Conservation (phyloP, 768 basidiomycete genomes). For the Suillus sp. region DNA sequence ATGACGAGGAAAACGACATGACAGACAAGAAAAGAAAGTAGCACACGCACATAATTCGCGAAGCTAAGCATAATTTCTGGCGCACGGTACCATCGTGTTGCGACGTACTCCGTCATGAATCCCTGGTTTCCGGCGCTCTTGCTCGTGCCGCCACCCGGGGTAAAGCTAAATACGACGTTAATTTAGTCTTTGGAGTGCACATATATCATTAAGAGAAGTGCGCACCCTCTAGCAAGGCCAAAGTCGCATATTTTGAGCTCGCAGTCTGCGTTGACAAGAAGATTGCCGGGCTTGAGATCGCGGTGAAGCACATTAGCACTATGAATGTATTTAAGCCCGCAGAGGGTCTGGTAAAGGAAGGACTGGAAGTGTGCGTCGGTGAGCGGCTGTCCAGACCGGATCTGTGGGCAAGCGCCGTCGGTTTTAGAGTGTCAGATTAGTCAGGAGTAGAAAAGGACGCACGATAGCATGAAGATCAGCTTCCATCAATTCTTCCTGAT, state of each 20-base stretch:
- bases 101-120: constrained; percentile 99
- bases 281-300: constrained; percentile 92
- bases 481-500: constrained; percentile 98
- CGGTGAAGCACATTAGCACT: constrained; percentile 97
- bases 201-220: not conserved
- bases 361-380: constrained; percentile 93
- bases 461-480: constrained; percentile 99
- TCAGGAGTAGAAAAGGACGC: constrained; percentile 26
- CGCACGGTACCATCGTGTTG: constrained; percentile 98
- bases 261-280: constrained; percentile 97
- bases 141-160: constrained; percentile 76
- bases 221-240: constrained; percentile 81
- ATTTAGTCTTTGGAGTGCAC: not conserved
- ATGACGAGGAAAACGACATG: not conserved
- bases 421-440: not conserved
- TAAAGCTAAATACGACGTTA: constrained; percentile 45
- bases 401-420: constrained; percentile 42
- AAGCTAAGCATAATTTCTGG: constrained; percentile 99
- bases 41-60: constrained; percentile 78
- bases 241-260: constrained; percentile 99
- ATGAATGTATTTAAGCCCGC: constrained; percentile 97
- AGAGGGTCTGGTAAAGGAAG: constrained; percentile 98
- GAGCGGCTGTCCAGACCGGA: constrained; percentile 84
- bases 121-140: constrained; percentile 81
- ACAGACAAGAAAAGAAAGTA: not conserved